These are phyloP conservation scores for Phytopythium ostracodes DNA, from an alignment of 352 stramenopile species.

Conservation along the genomic window DNA sequence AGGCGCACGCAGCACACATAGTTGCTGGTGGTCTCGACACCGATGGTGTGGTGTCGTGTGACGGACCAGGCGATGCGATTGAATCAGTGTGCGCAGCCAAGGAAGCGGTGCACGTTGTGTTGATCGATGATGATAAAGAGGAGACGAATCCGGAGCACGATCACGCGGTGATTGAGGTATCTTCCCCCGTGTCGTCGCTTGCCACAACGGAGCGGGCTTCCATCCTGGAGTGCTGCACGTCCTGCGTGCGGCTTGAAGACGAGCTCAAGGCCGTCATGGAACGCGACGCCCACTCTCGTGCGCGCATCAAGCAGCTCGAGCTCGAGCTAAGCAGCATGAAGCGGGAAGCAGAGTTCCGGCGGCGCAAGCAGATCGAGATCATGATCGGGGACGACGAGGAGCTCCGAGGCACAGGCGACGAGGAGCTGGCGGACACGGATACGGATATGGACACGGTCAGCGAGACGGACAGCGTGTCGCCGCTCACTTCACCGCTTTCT, in stretches of 20 bases:
- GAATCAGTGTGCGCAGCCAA: background rate
- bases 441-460: slow-evolving; percentile 6
- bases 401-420: slow-evolving; percentile 31
- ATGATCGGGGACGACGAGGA: slow-evolving; percentile 25
- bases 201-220: slow-evolving; percentile 4
- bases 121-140: slow-evolving; percentile 10
- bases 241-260: slow-evolving; percentile 17
- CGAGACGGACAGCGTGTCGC: slow-evolving; percentile 9
- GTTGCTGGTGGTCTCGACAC: background rate
- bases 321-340: slow-evolving; percentile 4
- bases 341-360: slow-evolving; percentile 9
- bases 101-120: slow-evolving; percentile 12
- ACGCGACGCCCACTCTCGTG: slow-evolving; percentile 20
- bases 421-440: slow-evolving; percentile 7
- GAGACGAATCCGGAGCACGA: background rate
- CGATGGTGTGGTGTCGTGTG: no score
- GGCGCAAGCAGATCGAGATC: background rate
- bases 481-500: slow-evolving; percentile 5
- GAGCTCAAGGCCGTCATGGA: slow-evolving; percentile 24
- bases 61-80: background rate
- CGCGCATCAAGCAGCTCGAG: slow-evolving; percentile 36
- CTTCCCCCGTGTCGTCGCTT: slow-evolving; percentile 13
- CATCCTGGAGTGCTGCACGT: slow-evolving; percentile 1
- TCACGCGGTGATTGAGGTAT: slow-evolving; percentile 11
- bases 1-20: background rate